Conservation (phyloP, 345 rosid species). For the Hirschfeldia incana region DNA sequence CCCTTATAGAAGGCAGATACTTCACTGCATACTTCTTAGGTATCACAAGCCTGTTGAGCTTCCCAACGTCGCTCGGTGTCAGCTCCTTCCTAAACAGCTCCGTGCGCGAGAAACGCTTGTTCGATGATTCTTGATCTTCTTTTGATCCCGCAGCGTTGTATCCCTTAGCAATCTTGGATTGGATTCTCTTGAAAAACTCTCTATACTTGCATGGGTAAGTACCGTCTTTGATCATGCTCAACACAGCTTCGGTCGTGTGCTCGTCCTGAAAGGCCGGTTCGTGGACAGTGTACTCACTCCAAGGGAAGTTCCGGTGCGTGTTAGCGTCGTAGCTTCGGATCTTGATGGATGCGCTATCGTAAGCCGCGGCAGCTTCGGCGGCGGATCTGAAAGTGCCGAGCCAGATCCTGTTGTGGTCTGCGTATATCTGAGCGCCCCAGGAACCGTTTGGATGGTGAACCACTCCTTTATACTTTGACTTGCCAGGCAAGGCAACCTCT, state of each 20-base stretch:
- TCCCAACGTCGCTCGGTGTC: slow-evolving; percentile 84
- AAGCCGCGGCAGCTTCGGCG: slow-evolving; percentile 57
- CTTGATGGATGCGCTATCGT: slow-evolving; percentile 58
- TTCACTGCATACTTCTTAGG: slow-evolving; percentile 63
- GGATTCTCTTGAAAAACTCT: slow-evolving; percentile 33
- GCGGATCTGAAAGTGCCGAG: slow-evolving; percentile 64
- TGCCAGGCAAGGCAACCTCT: not conserved
- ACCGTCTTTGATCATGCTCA: slow-evolving; percentile 70
- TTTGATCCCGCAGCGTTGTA: not conserved
- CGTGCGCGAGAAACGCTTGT: not conserved
- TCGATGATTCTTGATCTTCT: not conserved
- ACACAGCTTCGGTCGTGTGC: slow-evolving; percentile 39
- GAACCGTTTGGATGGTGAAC: slow-evolving; percentile 51
- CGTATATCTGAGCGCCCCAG: slow-evolving; percentile 68
- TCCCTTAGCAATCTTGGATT: slow-evolving; percentile 1
- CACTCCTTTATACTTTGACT: slow-evolving; percentile 45
- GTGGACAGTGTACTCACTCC: slow-evolving; percentile 43
- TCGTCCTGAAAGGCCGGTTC: slow-evolving; percentile 50
- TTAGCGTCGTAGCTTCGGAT: slow-evolving; percentile 44
- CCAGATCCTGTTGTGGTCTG: slow-evolving; percentile 35
- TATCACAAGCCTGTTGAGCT: slow-evolving; percentile 78
- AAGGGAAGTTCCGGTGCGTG: slow-evolving; percentile 55
- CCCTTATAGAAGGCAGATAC: slow-evolving; percentile 45
- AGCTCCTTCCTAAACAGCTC: slow-evolving; percentile 62
- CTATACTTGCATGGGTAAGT: slow-evolving; percentile 55